Conservation (phyloP, 2,329 filamentous ascomycete genomes). For the Didymella keratinophila region DNA sequence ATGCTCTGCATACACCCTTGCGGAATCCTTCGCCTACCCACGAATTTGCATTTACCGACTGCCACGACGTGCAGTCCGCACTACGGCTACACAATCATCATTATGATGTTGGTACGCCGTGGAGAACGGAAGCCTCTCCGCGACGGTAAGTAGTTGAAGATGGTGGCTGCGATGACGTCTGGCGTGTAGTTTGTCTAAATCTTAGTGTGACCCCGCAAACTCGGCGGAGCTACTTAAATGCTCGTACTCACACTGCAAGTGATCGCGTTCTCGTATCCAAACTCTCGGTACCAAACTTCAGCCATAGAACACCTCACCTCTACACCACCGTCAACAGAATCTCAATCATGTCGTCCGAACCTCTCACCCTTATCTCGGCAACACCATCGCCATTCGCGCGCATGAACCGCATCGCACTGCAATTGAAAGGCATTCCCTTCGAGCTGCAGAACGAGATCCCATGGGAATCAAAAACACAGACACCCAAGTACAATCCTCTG, state of each 20-base stretch:
- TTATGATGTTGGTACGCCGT: conserved; percentile 1
- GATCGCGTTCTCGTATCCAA: not conserved
- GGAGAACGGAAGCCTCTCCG: conserved; percentile 4
- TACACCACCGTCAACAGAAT: not conserved
- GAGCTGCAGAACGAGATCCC: conserved; percentile 53
- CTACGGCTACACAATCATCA: not conserved
- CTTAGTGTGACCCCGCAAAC: conserved; percentile 4
- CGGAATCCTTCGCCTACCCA: not conserved
- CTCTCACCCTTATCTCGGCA: conserved; percentile 36
- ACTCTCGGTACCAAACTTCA: not conserved
- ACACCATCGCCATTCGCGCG: conserved; percentile 53
- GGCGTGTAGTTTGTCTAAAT: conserved; percentile 1
- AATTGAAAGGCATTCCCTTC: conserved; percentile 53
- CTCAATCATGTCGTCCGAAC: conserved; percentile 4
- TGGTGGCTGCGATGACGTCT: conserved; percentile 9
- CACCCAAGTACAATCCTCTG: conserved; percentile 51
- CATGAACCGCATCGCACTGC: conserved; percentile 53
- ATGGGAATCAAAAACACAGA: conserved; percentile 52
- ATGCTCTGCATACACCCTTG: not conserved
- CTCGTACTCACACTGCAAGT: not conserved
- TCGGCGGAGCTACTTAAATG: not conserved
- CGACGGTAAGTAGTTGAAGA: not conserved
- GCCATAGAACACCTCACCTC: too few species aligned
- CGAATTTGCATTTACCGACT: not conserved
- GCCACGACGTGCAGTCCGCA: not conserved